Percentiles rank a stretch among this genome's conserved stretches.
Evolutionary conservation across 2,329 filamentous ascomycete species (phyloP).

Genomic region (Conoideocrella luteorostrata): DNA sequence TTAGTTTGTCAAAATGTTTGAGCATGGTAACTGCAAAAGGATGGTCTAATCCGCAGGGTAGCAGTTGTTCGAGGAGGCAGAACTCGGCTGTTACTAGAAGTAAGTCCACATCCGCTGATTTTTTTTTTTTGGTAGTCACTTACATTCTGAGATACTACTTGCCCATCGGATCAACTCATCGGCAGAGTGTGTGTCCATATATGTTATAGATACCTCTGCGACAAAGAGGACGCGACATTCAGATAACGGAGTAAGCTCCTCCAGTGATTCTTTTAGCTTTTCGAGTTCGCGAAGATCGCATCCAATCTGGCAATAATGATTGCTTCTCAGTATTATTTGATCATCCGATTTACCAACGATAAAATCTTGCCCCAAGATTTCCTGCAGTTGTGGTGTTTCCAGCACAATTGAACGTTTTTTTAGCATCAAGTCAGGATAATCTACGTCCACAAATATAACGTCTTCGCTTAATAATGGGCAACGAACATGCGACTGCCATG

Average conservation of each 20-base stretch:
- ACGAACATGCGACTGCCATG: conserved; percentile 72
- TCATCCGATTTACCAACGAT: conserved; percentile 31
- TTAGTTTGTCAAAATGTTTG: conserved; percentile 72
- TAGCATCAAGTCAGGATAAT: conserved; percentile 73
- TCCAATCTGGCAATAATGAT: conserved; percentile 70
- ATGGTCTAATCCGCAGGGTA: conserved; percentile 70
- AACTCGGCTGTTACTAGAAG: conserved; percentile 56
- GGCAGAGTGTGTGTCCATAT: conserved; percentile 71
- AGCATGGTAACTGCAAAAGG: conserved; percentile 87
- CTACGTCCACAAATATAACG: conserved; percentile 73
- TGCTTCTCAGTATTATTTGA: conserved; percentile 54
- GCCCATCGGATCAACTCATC: conserved; percentile 75
- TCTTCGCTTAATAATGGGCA: conserved; percentile 52
- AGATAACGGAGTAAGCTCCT: conserved; percentile 48
- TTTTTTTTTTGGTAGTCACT: no score
- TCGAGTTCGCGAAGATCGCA: conserved; percentile 70
- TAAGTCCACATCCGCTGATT: conserved; percentile 2
- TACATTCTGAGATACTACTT: conserved; percentile 62
- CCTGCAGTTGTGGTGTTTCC: conserved; percentile 50
- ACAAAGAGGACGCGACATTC: conserved; percentile 67
- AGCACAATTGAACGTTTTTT: conserved; percentile 66
- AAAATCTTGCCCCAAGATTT: conserved; percentile 25
- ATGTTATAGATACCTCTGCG: conserved; percentile 86
- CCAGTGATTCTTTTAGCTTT: conserved; percentile 53
- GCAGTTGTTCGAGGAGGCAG: conserved; percentile 78